Percentiles rank a stretch among this genome's conserved stretches.
Conservation (phyloP, 139 green algal species). For the Micromonas commoda region DNA sequence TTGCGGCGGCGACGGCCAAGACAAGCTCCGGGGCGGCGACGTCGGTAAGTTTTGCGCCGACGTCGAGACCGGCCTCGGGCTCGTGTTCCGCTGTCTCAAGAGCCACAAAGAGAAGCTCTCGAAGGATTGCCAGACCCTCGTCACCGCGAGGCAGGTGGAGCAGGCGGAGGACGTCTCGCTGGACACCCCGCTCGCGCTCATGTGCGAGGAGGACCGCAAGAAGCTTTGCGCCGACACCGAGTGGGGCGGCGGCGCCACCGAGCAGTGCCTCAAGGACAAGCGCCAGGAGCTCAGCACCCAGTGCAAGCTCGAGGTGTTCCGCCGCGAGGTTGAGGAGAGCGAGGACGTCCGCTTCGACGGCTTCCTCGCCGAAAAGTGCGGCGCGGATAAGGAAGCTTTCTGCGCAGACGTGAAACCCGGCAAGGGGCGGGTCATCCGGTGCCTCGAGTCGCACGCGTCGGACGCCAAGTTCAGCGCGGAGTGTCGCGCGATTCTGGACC, state of each 20-base stretch:
- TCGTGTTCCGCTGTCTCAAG: constrained; percentile 35
- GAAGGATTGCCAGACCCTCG: constrained; percentile 17
- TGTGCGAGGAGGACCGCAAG: constrained; percentile 34
- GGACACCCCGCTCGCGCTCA: constrained; percentile 29
- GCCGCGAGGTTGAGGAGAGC: constrained; percentile 40
- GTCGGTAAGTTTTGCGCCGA: constrained; percentile 16
- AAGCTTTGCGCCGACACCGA: constrained; percentile 34
- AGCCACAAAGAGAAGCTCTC: constrained; percentile 26
- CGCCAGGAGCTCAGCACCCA: constrained; percentile 15
- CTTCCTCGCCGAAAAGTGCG: constrained; percentile 33
- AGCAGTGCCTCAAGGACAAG: constrained; percentile 37
- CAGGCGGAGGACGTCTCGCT: constrained; percentile 38
- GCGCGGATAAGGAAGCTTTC: constrained; percentile 36
- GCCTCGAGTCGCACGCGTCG: constrained; percentile 35
- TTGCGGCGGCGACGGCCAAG: neutral
- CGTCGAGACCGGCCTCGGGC: neutral
- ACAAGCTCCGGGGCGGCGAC: too few species aligned
- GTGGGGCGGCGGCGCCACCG: constrained; percentile 33
- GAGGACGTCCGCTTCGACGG: constrained; percentile 47
- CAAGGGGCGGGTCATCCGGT: constrained; percentile 32
- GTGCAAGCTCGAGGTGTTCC: constrained; percentile 38
- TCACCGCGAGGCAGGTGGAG: constrained; percentile 34
- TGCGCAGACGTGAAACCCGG: constrained; percentile 40
- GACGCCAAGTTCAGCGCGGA: constrained; percentile 23
- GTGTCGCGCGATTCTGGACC: neutral